Base-by-base conservation (phyloP, 257 asterid species). In the Fraxinus anomala region DNA sequence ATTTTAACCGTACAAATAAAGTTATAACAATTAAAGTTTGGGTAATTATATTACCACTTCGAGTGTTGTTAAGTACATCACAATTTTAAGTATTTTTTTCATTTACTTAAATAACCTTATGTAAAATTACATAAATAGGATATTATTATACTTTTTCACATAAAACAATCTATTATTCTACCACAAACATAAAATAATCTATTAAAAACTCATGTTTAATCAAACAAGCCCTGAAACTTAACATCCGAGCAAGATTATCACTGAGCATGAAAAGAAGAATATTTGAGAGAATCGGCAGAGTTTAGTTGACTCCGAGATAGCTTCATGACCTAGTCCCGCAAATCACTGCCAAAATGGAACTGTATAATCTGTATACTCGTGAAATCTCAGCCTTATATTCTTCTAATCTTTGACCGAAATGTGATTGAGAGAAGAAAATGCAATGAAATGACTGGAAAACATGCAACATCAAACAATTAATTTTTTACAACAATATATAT, bases 361-460 rank as follows among this genome's bases (percentile, higher is more conserved):
- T 81, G 72, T 36, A 61, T 63, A 76, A 79, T 73, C 74, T 77
- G 84, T 80, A 79, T 28, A 21, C 75, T 83, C 80, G 79, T n/a
- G 44, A 80, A 71, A 65, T 67, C 63, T 78, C 89, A 75, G 83
- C 82, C 81, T 80, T 73, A 44, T 34, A 78, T 21, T 72, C 77
- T 75, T 81, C 40, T 76, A 31, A 59, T 76, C 84, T 82, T 80
- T 82, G 84, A 82, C 86, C 49, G 74, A 59, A 66, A 75, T 47
- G 66, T 23, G 71, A 79, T 72, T 34, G 74, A 81, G 73, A 63
- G 74, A 51, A 51, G 54, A 31, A 78, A 77, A 81, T 68, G 83
- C 83, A 51, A 26, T 77, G 85, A 84, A 74, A 76, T 74, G 90
- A 82, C 85, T 80, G 79, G 86, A 85, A 87, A 80, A 81, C 74